Evolutionary conservation across 306 rosid species (phyloP), one percentile per base, ranked within the genome.

Genomic region (Begonia loranthoides): DNA sequence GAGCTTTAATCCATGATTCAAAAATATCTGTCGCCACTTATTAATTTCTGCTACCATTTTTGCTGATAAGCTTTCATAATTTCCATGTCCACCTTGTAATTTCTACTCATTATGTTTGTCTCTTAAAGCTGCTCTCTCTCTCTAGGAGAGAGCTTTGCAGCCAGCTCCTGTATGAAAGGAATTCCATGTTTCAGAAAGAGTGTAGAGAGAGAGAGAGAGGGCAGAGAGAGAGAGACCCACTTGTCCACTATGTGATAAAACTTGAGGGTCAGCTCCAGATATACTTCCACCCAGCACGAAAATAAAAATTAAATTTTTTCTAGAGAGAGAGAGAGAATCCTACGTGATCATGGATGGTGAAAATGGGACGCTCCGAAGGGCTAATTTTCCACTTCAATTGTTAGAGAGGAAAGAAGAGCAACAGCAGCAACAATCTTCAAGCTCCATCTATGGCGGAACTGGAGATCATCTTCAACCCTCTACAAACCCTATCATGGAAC

Each of bases 311-410:
- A 52, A 66, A 49, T 41, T 47, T n/a, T 14, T 2, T 28, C 36
- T 28, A 28, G 36, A 28, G 1, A 24, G 34, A 40, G 52, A 50
- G 52, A 49, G 47, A 43, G 67, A 67, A 58, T 58, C 60, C 40
- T 63, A 58, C 55, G 71, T 64, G 75, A 84, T 75, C 94, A 89
- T 89, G 97, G 95, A 84, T 60, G 86, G 63, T 60, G 82, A 74
- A 61, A 84, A 75, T 76, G 90, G 95, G 47, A 77, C 36, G 36
- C 9, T 72, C 74, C 68, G 64, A 69, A 79, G 94, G 71, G 94
- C 94, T 55, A 79, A 82, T 80, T 89, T 89, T 53, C 97, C 97
- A 21, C 75, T 89, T 49, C 97, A 85, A 66, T 77, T 89, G 52
- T 59, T 89, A 33, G 94, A 79, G 70, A 79, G 73, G 63, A 73